Evolutionary conservation across 2,329 filamentous ascomycete species (phyloP), one percentile per base, ranked within the genome.

Genomic region (Phialophora expanda): DNA sequence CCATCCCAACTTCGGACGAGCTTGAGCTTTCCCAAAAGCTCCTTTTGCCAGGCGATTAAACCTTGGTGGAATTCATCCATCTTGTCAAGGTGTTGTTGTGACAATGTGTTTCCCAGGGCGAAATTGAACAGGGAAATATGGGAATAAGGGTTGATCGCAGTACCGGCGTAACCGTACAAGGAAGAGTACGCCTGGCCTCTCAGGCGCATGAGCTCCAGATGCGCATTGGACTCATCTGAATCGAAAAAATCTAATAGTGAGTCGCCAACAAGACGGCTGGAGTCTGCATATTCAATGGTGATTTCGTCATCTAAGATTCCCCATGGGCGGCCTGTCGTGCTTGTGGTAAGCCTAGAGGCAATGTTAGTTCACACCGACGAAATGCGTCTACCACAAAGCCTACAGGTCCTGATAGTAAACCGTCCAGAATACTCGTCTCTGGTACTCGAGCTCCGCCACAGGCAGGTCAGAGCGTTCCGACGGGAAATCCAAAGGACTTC

Each of bases 401-500:
- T 61, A 67, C 65, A 67, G 57, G 22, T 67, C 65, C 20, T 67
- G 65, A 32, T 67, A 67, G 34, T 67, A 67, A 30, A 67, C 65
- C 1, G 61, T 67, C 65, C 65, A 67, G 48, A 64, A 67, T 12
- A 67, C 28, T 38, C 65, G 48, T 53, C 60, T 67, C 28, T 64
- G 65, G 38, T 67, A 58, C 55, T 67, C 65, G 12, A 64, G 54
- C 24, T 67, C 65, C 8, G 34, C 57, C 6, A 46, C 32, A 41
- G 61, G 41, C n/a, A 67, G 57, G n/a, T 55, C 50, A 14, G 57
- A 61, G 20, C 61, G 26, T 24, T 67, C 65, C 4, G 61, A 65
- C 2, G 51, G 61, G 32, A 64, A 59, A 44, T 67, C 65, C 14
- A 50, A 30, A 4, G 57, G 57, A 28, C 57, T 64, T 58, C 65